Base-by-base conservation (phyloP, 768 basidiomycete genomes). In the Suillus ampliporus region DNA sequence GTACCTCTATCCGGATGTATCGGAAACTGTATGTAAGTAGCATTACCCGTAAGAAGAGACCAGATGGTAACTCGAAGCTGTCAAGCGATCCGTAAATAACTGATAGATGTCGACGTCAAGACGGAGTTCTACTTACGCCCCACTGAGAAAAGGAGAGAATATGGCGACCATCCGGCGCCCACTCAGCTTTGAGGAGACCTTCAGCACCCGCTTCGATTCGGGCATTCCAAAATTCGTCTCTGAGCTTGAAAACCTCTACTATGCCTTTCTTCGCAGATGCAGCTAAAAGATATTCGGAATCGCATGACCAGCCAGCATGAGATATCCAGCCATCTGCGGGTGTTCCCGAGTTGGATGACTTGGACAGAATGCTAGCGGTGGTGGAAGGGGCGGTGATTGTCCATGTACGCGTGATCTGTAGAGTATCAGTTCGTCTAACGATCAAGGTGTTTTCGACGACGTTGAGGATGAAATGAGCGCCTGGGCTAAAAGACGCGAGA, bases 81-180 rank as follows among this genome's bases (percentile, higher is more conserved):
- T 43, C 35, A 46, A 63, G 44, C 44, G 64, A 56, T 58, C 51
- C 31, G 58, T 19, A 13, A 60, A 40, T 7, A 40, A 58, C 43
- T 43, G 52, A 21, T 61, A 44, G 37, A 46, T 10, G n/a, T 31
- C 31, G 6, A 31, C n/a, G 37, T 31, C 60, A 64, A 43, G 47
- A 35, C 21, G 23, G 85, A 40, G 11, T 4, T 28, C 13, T 28
- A 56, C 95, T 80, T 78, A 96, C 95, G 68, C 91, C 93, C 90
- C 93, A 93, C 68, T 95, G 92, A 4, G 94, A 95, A 76, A 95
- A 98, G 70, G 92, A 96, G 35, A 97, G 77, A 5, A 97, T 80
- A 17, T 86, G 87, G 41, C 91, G 83, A 17, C 94, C 94, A 71
- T 91, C 91, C 3, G 90, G 92, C 0, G 91, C 91, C 95, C 95